These are phyloP conservation scores for Davidsoniella neocaledoniae DNA, from an alignment of 2,329 filamentous ascomycete genomes.

Conservation along the genomic window DNA sequence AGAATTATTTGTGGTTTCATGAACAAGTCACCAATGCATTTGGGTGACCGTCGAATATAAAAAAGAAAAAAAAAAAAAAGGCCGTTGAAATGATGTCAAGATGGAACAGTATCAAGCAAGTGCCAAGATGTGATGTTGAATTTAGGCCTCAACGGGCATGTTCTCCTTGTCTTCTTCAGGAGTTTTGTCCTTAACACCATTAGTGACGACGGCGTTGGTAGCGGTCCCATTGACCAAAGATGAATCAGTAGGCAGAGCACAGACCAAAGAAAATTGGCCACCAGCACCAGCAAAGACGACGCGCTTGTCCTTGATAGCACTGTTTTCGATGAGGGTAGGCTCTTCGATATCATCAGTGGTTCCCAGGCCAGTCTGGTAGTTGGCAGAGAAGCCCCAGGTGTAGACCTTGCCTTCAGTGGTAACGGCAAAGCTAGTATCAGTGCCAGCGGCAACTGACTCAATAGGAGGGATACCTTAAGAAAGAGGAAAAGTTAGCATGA, in stretches of 20 bases:
- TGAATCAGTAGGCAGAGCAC: constrained; percentile 23
- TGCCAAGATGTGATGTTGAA: background rate
- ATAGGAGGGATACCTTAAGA: constrained; percentile 10
- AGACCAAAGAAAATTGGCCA: constrained; percentile 63
- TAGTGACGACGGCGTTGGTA: constrained; percentile 18
- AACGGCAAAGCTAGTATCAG: constrained; percentile 60
- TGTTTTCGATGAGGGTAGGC: constrained; percentile 52
- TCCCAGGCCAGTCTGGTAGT: constrained; percentile 65
- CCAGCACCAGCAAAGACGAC: constrained; percentile 71
- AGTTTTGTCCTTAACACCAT: constrained; percentile 4
- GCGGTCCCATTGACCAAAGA: constrained; percentile 13
- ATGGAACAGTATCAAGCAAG: background rate
- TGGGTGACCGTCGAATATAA: too few species aligned
- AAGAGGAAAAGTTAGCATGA: background rate
- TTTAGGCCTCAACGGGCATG: constrained; percentile 7
- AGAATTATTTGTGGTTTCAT: too few species aligned
- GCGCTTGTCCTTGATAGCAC: constrained; percentile 57
- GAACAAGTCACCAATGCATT: too few species aligned
- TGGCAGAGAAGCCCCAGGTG: constrained; percentile 66
- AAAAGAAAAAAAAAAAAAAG: too few species aligned
- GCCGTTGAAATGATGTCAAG: too few species aligned
- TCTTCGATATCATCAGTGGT: constrained; percentile 47
- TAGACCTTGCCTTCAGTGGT: constrained; percentile 54
- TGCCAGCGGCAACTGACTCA: constrained; percentile 39
- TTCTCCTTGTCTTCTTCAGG: constrained; percentile 9